Evolutionary conservation across 176 grass and related monocot species (phyloP).

Genomic region (Oryza punctata): DNA sequence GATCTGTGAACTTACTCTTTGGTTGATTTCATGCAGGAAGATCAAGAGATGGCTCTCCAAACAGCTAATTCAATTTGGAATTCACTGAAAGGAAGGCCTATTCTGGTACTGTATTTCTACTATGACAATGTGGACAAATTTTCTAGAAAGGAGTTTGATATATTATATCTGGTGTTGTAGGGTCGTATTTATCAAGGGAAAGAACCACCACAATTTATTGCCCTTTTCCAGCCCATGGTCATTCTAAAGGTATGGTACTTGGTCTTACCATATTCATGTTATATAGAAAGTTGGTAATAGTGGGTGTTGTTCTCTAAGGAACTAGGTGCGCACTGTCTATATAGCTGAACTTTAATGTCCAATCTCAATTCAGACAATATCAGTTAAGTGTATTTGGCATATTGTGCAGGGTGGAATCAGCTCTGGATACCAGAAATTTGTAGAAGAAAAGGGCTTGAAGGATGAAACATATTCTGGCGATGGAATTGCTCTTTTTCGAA

Average conservation of each 20-base stretch:
- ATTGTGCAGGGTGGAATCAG: constrained; percentile 78
- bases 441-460: constrained; percentile 57
- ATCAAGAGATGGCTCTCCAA: constrained; percentile 62
- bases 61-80: constrained; percentile 70
- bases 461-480: constrained; percentile 88
- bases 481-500: constrained; percentile 67
- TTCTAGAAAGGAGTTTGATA: constrained; percentile 37
- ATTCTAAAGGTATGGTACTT: constrained; percentile 72
- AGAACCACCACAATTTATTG: constrained; percentile 85
- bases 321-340: constrained; percentile 8
- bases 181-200: constrained; percentile 85
- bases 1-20: constrained; percentile 39
- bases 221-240: constrained; percentile 92
- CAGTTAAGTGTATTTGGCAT: constrained; percentile 17
- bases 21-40: constrained; percentile 62
- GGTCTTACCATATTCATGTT: constrained; percentile 17
- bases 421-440: constrained; percentile 70
- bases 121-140: background rate
- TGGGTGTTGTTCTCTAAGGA: constrained; percentile 4
- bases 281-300: constrained; percentile 1
- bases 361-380: constrained; percentile 1
- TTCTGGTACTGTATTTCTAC: constrained; percentile 63
- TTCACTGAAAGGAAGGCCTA: constrained; percentile 75
- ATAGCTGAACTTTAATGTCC: constrained; percentile 13
- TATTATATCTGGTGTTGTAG: constrained; percentile 52